Evolutionary conservation across 192 early-diverging fungal genomes (phyloP).

Genomic region (Coemansia sp.): DNA sequence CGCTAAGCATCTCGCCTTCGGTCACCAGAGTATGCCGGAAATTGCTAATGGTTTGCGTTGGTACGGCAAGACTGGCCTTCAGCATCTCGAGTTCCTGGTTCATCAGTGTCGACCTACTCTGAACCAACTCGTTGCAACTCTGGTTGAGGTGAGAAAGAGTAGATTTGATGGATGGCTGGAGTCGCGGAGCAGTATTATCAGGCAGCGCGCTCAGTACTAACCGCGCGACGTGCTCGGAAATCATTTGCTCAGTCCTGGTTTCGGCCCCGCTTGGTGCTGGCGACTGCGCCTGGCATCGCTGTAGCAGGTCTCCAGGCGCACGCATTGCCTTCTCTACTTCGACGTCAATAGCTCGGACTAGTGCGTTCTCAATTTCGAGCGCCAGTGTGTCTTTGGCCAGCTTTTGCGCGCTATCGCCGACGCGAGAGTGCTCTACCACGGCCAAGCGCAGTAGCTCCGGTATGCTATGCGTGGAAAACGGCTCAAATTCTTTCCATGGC

Average conservation of each 20-base stretch:
- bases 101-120: conserved; percentile 3
- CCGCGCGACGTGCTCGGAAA: conserved; percentile 4
- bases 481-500: conserved; percentile 46
- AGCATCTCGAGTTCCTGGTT: conserved; percentile 8
- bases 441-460: conserved; percentile 22
- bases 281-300: background rate
- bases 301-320: background rate
- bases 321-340: conserved; percentile 15
- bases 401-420: background rate
- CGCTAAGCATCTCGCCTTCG: conserved; percentile 25
- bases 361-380: conserved; percentile 10
- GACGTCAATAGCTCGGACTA: conserved; percentile 9
- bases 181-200: background rate
- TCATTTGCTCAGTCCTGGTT: background rate
- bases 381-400: conserved; percentile 1
- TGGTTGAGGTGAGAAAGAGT: conserved; percentile 17
- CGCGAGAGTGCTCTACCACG: conserved; percentile 14
- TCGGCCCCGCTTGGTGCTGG: background rate
- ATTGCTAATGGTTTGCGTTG: conserved; percentile 1
- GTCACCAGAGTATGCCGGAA: conserved; percentile 13
- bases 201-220: background rate
- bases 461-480: conserved; percentile 19
- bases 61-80: background rate
- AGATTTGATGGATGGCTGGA: conserved; percentile 2
- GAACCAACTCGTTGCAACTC: conserved; percentile 14